These are phyloP conservation scores for Hemisphaericaspora xylanilytica DNA, from an alignment of 1,139 yeast genomes.

Conservation along the genomic window DNA sequence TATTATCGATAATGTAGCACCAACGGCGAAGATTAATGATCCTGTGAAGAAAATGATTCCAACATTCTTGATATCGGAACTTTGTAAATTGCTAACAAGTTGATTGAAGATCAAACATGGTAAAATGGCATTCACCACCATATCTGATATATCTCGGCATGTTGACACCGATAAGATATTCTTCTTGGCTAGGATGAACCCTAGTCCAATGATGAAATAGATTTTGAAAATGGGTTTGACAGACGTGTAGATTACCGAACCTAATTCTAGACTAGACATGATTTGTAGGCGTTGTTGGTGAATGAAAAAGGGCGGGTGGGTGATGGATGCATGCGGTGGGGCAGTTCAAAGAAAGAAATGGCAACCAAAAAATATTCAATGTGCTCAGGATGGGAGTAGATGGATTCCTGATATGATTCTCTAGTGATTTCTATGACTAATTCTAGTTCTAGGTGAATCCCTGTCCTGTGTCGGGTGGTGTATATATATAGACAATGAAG, in stretches of 20 bases:
- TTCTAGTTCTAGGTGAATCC: too few relatives aligned
- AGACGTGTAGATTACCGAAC: conserved; percentile 73
- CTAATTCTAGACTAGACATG: conserved; percentile 36
- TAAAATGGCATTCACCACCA: conserved; percentile 67
- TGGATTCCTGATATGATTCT: too few relatives aligned
- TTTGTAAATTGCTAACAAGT: conserved; percentile 66
- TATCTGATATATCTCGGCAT: conserved; percentile 67
- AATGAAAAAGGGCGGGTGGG: too few relatives aligned
- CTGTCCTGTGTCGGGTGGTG: too few relatives aligned
- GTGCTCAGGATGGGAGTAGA: too few relatives aligned
- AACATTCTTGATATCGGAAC: conserved; percentile 68
- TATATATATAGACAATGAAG: too few relatives aligned
- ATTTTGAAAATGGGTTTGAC: conserved; percentile 88
- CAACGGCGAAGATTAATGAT: conserved; percentile 39
- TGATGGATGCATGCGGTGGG: too few relatives aligned
- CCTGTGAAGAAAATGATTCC: conserved; percentile 69
- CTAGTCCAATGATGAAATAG: conserved; percentile 69
- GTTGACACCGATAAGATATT: conserved; percentile 73
- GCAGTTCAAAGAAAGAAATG: too few relatives aligned
- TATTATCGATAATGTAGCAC: conserved; percentile 35
- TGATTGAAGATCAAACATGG: conserved; percentile 82
- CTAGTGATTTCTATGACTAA: too few relatives aligned
- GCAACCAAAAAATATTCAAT: too few relatives aligned
- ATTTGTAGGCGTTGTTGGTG: not conserved
- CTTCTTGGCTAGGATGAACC: conserved; percentile 62